Base-by-base conservation (phyloP, 176 grass and related monocot species). In the Aegilops umbellulata region DNA sequence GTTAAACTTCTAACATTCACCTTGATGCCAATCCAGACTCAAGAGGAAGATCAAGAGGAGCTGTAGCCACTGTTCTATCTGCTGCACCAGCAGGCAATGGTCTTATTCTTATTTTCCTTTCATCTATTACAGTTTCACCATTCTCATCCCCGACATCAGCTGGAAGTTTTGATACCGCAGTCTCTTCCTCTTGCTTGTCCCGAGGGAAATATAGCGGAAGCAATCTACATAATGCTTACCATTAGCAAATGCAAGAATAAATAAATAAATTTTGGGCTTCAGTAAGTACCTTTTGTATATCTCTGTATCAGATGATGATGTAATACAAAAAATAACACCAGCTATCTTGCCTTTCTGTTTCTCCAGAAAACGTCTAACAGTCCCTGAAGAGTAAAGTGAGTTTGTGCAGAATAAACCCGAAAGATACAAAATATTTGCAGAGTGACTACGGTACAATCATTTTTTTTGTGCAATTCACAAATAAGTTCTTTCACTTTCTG, bases 111-210 rank as follows among this genome's bases (percentile, higher is more conserved):
- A 98, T 98, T 91, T 98, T 95, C 81, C 97, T 86, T 94, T 98
- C 97, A 88, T 98, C 90, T 62, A 98, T 96, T 74, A 96, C 66
- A 3, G 97, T 96, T 77, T 96, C 94, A 65, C 97, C 94, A 91
- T 98, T 98, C 90, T 98, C 97, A 87, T 98, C 94, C 17, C 97
- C 97, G 70, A 96, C 97, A 94, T 98, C 97, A 70, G 94, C 91
- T 86, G 97, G 97, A 77, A 98, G 90, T 82, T 98, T 98, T 24
- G 82, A 94, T 47, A 91, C 47, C 0, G 94, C 94, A 82, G 94
- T 90, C 25, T 96, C 92, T 89, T 98, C 97, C 86, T 98, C 97
- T 63, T 92, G 90, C 78, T 92, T 95, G 77, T 98, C 97, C 73
- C 97, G 90, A 61, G 97, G 97, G 29, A 98, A 98, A 78, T 98